These are phyloP conservation scores for Claviceps sp. DNA, from an alignment of 2,329 filamentous ascomycete genomes.

Conservation along the genomic window DNA sequence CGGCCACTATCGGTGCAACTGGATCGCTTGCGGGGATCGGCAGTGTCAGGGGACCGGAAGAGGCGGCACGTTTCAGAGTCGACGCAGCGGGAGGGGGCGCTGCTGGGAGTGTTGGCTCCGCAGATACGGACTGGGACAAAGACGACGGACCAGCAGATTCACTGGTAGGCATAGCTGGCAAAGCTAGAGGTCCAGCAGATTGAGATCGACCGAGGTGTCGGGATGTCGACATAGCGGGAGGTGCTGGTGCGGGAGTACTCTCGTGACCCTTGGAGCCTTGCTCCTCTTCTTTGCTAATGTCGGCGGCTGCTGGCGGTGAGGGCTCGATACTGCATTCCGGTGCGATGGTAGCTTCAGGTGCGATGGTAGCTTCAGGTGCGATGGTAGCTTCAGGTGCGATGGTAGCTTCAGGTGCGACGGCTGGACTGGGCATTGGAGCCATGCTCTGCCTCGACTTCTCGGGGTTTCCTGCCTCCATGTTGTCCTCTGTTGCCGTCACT, in stretches of 20 bases:
- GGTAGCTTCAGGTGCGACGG: conserved; percentile 1
- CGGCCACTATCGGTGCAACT: conserved; percentile 14
- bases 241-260: background rate
- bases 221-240: conserved; percentile 4
- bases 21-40: conserved; percentile 36
- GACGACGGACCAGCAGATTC: conserved; percentile 34
- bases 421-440: conserved; percentile 4
- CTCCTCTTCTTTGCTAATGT: background rate
- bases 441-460: background rate
- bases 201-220: conserved; percentile 22
- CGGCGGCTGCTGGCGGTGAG: background rate
- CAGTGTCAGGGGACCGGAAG: conserved; percentile 19
- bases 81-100: conserved; percentile 18
- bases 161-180: conserved; percentile 30
- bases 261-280: background rate
- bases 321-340: background rate
- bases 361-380: conserved; percentile 1
- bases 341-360: background rate
- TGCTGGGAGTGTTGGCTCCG: conserved; percentile 8
- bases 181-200: conserved; percentile 22
- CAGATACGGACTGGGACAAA: conserved; percentile 19
- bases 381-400: background rate
- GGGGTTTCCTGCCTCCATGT: background rate
- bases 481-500: background rate
- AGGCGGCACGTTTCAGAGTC: conserved; percentile 26